Conservation (phyloP, 1,139 yeast genomes). For the Blastobotrys persicus region DNA sequence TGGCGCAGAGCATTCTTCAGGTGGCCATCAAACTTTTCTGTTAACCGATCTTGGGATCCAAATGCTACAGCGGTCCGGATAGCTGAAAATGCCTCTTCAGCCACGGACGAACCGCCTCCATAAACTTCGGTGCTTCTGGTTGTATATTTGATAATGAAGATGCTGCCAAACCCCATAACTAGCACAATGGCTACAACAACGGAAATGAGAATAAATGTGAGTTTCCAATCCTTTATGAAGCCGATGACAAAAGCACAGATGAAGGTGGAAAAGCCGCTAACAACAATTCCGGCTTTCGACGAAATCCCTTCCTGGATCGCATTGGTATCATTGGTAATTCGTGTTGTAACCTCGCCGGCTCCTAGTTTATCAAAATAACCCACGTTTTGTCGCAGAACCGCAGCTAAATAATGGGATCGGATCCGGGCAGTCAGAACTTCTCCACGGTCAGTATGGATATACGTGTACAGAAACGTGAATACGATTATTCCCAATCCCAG, state of each 20-base stretch:
- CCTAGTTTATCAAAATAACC: constrained; percentile 47
- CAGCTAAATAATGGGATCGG: constrained; percentile 40
- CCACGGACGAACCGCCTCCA: constrained; percentile 42
- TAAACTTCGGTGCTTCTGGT: constrained; percentile 33
- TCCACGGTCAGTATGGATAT: constrained; percentile 41
- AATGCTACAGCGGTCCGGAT: constrained; percentile 45
- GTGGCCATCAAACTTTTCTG: constrained; percentile 35
- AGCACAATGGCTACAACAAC: constrained; percentile 36
- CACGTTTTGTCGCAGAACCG: constrained; percentile 44
- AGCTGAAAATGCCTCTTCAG: constrained; percentile 44
- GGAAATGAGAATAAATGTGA: constrained; percentile 40
- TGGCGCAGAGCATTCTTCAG: constrained; percentile 33
- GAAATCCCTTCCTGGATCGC: constrained; percentile 46
- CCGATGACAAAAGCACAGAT: constrained; percentile 43
- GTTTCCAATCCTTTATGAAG: constrained; percentile 41
- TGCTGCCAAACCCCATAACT: constrained; percentile 32
- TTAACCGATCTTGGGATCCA: constrained; percentile 42
- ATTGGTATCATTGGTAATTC: constrained; percentile 46
- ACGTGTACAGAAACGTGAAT: constrained; percentile 36
- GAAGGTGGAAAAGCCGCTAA: constrained; percentile 38
- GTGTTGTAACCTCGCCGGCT: constrained; percentile 45
- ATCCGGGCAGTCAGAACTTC: constrained; percentile 44
- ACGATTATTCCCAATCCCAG: constrained; percentile 40
- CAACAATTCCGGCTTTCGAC: constrained; percentile 43
- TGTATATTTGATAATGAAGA: constrained; percentile 38